A percentile compares a stretch with the other conserved stretches of the same genome.
Conservation (phyloP, 768 basidiomycete genomes). For the Favolaschia claudopus region DNA sequence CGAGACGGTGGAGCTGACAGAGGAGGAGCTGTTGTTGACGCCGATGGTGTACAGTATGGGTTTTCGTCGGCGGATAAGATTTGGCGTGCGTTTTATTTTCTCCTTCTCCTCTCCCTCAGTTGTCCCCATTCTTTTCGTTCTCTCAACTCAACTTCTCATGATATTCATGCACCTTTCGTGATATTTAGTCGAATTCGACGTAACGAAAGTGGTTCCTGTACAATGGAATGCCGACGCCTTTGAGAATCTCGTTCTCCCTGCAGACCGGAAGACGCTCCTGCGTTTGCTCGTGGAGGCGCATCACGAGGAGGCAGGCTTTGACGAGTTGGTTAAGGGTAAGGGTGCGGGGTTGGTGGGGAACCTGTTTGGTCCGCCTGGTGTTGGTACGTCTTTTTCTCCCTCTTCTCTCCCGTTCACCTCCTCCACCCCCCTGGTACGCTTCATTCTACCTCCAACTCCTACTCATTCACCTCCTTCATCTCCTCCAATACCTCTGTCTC, state of each 20-base stretch:
- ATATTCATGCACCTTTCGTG: constrained; percentile 3
- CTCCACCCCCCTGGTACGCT: too few relatives aligned
- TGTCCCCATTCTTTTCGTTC: not conserved
- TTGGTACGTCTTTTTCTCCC: constrained; percentile 53
- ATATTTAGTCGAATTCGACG: constrained; percentile 71
- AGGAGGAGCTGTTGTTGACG: constrained; percentile 63
- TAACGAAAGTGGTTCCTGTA: constrained; percentile 60
- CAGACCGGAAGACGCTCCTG: constrained; percentile 59
- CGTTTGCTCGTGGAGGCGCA: constrained; percentile 67
- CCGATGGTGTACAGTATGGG: constrained; percentile 64
- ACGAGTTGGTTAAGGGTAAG: constrained; percentile 71
- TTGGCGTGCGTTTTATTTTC: constrained; percentile 54
- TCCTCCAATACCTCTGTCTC: too few relatives aligned
- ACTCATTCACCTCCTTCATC: too few relatives aligned
- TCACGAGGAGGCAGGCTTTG: constrained; percentile 57
- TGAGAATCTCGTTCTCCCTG: constrained; percentile 64
- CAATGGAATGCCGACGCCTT: constrained; percentile 67
- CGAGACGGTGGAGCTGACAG: constrained; percentile 42
- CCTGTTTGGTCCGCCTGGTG: constrained; percentile 65
- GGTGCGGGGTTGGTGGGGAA: constrained; percentile 68
- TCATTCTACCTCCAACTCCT: not conserved
- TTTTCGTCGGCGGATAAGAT: constrained; percentile 68
- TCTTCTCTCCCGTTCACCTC: too few relatives aligned
- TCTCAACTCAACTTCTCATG: not conserved
- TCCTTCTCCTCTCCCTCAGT: not conserved